These are phyloP conservation scores for Coelastrella sp. DNA, from an alignment of 139 green algal species.

Conservation along the genomic window DNA sequence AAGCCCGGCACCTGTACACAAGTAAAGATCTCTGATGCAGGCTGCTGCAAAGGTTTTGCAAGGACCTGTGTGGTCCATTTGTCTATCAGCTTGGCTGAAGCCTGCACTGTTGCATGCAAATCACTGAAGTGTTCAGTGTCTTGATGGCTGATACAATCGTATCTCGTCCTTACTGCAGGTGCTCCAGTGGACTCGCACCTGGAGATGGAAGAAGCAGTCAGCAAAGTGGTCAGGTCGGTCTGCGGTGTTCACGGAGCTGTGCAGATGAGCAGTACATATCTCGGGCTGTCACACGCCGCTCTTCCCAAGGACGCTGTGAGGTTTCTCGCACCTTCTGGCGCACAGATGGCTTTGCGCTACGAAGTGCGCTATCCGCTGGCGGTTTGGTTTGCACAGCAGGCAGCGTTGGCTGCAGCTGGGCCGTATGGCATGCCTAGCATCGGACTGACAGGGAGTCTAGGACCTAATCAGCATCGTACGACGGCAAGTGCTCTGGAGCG, in stretches of 20 bases:
- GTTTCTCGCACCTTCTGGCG: conserved; percentile 59
- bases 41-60: too few species aligned
- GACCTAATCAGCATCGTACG: not conserved
- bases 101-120: too few species aligned
- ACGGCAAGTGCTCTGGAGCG: conserved; percentile 53
- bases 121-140: too few species aligned
- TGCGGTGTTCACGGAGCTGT: conserved; percentile 55
- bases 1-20: too few species aligned
- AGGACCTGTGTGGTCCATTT: too few species aligned
- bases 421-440: not conserved
- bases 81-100: too few species aligned
- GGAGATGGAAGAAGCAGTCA: conserved; percentile 59
- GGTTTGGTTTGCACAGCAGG: conserved; percentile 73
- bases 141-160: too few species aligned
- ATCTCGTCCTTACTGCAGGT: not conserved
- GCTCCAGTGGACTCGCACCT: conserved; percentile 15
- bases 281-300: conserved; percentile 53
- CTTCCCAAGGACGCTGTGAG: conserved; percentile 56
- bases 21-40: too few species aligned
- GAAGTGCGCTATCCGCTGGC: conserved; percentile 79
- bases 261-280: conserved; percentile 43
- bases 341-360: conserved; percentile 60
- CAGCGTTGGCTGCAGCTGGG: conserved; percentile 24
- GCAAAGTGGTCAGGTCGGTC: conserved; percentile 51
- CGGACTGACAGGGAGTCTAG: too few species aligned